A percentile compares a stretch with the other conserved stretches of the same genome.
Conservation (phyloP, 192 early-diverging fungal genomes). For the Podila epigama region DNA sequence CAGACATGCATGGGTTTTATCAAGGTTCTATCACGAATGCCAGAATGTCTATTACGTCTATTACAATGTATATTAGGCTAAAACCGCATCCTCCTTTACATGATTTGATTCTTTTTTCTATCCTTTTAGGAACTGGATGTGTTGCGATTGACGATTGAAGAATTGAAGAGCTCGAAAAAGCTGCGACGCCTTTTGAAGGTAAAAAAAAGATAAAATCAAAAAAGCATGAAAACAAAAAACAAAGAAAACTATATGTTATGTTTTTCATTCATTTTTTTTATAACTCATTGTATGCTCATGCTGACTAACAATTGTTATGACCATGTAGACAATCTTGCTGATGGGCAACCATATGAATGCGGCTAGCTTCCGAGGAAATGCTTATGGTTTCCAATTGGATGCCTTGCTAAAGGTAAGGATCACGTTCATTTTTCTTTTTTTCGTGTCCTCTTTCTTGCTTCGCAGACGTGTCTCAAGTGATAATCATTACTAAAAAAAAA, state of each 20-base stretch:
- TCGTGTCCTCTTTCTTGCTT: background rate
- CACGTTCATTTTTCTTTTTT: constrained; percentile 1
- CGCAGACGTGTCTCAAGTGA: too few relatives aligned
- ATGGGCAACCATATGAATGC: constrained; percentile 65
- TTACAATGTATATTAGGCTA: too few relatives aligned
- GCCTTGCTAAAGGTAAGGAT: constrained; percentile 58
- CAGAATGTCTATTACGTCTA: too few relatives aligned
- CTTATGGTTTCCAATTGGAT: constrained; percentile 63
- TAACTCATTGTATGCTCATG: background rate
- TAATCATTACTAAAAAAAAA: too few relatives aligned
- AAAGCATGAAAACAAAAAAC: background rate
- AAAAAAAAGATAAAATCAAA: background rate
- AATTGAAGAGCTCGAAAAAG: constrained; percentile 49
- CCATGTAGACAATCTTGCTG: constrained; percentile 54
- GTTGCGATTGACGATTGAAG: constrained; percentile 52
- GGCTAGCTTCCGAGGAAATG: constrained; percentile 64
- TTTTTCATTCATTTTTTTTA: too few relatives aligned
- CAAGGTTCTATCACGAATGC: too few relatives aligned
- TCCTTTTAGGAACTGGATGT: constrained; percentile 56
- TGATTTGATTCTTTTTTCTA: too few relatives aligned
- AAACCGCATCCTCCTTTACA: too few relatives aligned
- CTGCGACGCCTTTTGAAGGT: constrained; percentile 62
- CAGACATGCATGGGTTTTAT: too few relatives aligned
- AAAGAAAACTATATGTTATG: too few relatives aligned
- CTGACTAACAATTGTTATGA: background rate